Conservation (phyloP, 352 stramenopile species). For the Blastocystis sp. region DNA sequence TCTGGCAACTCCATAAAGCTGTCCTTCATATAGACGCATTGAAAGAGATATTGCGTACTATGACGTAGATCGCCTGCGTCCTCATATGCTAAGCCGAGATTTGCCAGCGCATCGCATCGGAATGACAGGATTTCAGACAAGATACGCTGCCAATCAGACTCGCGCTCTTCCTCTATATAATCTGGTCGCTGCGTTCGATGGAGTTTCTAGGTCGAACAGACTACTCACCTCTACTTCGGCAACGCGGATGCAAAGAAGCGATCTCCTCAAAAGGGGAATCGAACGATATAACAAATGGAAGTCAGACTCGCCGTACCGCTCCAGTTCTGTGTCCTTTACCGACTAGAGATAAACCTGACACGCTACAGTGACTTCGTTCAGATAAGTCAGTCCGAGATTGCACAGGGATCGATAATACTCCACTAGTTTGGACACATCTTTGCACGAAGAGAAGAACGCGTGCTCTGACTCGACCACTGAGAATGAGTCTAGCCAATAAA, state of each 20-base stretch:
- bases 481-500: neutral
- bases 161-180: conserved; percentile 4
- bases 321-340: neutral
- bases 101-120: neutral
- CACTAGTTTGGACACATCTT: neutral
- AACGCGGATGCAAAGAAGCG: neutral
- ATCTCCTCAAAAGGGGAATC: conserved; percentile 7
- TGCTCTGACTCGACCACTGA: neutral
- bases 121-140: conserved; percentile 20
- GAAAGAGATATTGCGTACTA: conserved; percentile 39
- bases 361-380: neutral
- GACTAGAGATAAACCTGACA: neutral
- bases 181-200: neutral
- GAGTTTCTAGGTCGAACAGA: neutral
- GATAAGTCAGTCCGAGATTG: conserved; percentile 18
- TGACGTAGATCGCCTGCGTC: conserved; percentile 19
- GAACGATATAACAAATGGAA: conserved; percentile 44
- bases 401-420: conserved; percentile 53
- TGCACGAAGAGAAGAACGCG: neutral
- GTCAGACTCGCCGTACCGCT: conserved; percentile 1
- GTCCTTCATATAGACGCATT: conserved; percentile 35
- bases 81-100: conserved; percentile 32
- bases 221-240: neutral
- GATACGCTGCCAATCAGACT: neutral
- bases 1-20: neutral